Evolutionary conservation across 108 stramenopile species (phyloP), one percentile per base, ranked within the genome.

Genomic region (Bacterosira constricta): DNA sequence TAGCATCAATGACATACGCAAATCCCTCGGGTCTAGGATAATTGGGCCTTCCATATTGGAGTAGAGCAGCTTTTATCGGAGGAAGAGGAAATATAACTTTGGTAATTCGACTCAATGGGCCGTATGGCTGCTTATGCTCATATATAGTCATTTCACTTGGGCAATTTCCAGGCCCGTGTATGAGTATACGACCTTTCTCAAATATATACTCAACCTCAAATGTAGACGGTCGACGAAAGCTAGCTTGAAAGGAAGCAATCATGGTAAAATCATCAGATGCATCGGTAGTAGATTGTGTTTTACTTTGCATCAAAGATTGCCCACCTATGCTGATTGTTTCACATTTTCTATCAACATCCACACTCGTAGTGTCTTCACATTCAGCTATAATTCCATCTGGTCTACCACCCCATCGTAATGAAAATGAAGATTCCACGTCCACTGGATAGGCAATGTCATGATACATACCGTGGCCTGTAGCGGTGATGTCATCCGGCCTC

Each of bases 11-110:
- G 23, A 73, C 63, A 56, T 73, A 73, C n/a, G 34, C 63, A 73
- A 73, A 73, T 1, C 72, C 72, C 32, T 73, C 63, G 3, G 72
- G 53, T 53, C 72, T 47, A 39, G 72, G 72, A 57, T 73, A 73
- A 25, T 64, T 30, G 3, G 63, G 39, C 10, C 18, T 20, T 31
- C 72, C 72, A 64, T 51, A 73, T 21, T 12, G 62, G 12, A 39
- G n/a, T 23, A 73, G 11, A 6, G 13, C 54, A 36, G 42, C 34
- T 23, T n/a, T 56, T 7, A 69, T 46, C n/a, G 54, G 39, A 21
- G 72, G 72, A 0, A 73, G 54, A 8, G 62, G 42, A 56, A 52
- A 73, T 17, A 52, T 63, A 39, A 56, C 34, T 46, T 18, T 64
- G n/a, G 72, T 64, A 25, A 63, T 62, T 39, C 54, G 52, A n/a